Evolutionary conservation across 148 eudicot genomes (phyloP).

Genomic region (Rhododendron griersonianum): DNA sequence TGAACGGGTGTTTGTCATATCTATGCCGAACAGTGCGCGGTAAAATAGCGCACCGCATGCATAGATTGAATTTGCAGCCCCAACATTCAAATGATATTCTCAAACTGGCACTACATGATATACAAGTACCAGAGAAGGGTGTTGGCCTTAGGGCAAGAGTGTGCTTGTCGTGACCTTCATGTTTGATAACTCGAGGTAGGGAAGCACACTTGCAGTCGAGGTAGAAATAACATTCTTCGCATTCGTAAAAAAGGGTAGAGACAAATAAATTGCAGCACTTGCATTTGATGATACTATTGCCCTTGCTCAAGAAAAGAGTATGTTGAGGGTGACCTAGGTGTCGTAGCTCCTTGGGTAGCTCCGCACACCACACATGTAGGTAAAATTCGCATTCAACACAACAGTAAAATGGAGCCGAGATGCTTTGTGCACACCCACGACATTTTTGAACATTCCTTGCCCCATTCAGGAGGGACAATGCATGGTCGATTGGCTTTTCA

Average conservation of each 20-base stretch:
- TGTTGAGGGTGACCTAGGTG: neutral
- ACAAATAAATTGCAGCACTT: neutral
- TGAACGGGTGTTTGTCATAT: neutral
- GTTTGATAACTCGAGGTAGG: neutral
- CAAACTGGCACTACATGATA: neutral
- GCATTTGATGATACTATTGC: fast-evolving
- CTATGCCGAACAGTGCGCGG: neutral
- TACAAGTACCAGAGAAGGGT: neutral
- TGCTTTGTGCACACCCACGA: neutral
- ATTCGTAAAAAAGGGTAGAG: neutral
- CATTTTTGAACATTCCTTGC: neutral
- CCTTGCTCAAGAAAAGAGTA: neutral
- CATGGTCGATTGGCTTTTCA: neutral
- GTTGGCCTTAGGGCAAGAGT: neutral
- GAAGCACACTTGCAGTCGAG: neutral
- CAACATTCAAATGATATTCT: neutral
- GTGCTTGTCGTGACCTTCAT: neutral
- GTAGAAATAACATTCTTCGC: fast-evolving
- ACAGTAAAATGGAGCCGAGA: neutral
- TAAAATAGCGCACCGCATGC: neutral
- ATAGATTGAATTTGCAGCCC: neutral
- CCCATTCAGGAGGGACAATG: neutral
- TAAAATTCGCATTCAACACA: neutral
- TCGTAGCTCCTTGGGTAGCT: neutral
- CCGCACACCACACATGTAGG: neutral